Base-by-base conservation (phyloP, 2,329 filamentous ascomycete species). In the Hymenoscyphus repandus region DNA sequence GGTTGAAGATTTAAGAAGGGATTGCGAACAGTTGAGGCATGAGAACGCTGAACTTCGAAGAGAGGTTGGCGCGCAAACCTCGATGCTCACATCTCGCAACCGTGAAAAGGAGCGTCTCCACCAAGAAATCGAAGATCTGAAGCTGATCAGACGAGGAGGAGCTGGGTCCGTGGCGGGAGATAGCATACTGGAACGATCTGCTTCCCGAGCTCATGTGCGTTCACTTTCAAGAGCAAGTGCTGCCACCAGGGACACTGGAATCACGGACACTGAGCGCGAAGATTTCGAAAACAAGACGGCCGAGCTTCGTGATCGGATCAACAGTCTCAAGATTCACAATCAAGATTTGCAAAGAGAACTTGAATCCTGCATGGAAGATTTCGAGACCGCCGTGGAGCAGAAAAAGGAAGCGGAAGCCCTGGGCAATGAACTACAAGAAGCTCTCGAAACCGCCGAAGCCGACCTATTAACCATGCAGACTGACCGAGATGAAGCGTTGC, bases 51-150 rank as follows among this genome's bases (percentile, higher is more conserved):
- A 96, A 66, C 71, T 99, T 31, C 83, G 92, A 47, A 86, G 91
- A 48, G 91, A 97, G 68, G 88, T 97, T 30, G 90, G 91, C 54
- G 93, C 93, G 2, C 93, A 99, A 67, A 95, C 91, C 1, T 96
- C 91, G 0, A 97, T 99, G 90, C 78, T 99, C 32, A 96, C 92
- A 1, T 97, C 93, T 33, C 81, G 93, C 20, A 96, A 96, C 64
- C 86, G 90, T 22, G 93, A 99, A 66, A 95, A 96, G 65, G 91
- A 97, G 66, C 83, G 90, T 5, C 76, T 99, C 7, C 95, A 97
- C 68, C 90, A 96, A 65, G 92, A 99, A 67, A 97, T 97, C 56
- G 93, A 99, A 69, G 91, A 96, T 55, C 76, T 99, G 55, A 99
- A 97, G 70, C 82, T 97, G 62, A 83, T 87, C 1, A 85, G 90